phyloP scores from a whole-genome alignment of 805 yeast genomes.

The Starmerella sp. region DNA sequence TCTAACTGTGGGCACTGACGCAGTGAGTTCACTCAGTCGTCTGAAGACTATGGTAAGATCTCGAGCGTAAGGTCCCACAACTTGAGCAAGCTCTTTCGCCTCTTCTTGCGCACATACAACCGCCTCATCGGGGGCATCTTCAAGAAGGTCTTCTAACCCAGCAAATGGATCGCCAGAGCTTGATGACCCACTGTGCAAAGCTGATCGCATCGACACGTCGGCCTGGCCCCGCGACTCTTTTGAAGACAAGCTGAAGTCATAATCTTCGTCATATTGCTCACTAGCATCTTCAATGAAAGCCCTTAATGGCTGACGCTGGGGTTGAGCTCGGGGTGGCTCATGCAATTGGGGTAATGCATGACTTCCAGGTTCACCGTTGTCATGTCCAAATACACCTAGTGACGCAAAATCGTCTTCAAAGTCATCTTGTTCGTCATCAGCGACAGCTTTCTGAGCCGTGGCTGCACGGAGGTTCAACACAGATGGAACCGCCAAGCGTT shows the following conservation, averaged over 20 bases:
- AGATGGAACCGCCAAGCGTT: constrained; percentile 20
- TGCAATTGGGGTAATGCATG: not conserved
- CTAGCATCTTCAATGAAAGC: constrained; percentile 35
- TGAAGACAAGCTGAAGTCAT: constrained; percentile 26
- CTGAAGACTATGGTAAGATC: constrained; percentile 12
- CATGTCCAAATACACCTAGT: constrained; percentile 14
- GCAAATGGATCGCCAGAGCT: constrained; percentile 30
- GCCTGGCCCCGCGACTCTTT: not conserved
- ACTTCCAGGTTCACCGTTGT: not conserved
- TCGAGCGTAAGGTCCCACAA: not conserved
- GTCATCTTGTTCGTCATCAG: constrained; percentile 2
- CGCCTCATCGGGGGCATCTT: constrained; percentile 23
- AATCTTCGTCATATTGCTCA: constrained; percentile 17
- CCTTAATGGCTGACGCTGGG: constrained; percentile 33
- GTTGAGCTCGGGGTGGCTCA: not conserved
- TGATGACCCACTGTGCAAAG: not conserved
- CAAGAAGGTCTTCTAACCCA: constrained; percentile 34
- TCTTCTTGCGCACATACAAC: constrained; percentile 20
- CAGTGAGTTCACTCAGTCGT: constrained; percentile 20
- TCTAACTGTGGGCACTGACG: constrained; percentile 18
- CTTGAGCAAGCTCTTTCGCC: constrained; percentile 14
- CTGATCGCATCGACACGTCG: not conserved
- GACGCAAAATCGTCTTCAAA: constrained; percentile 19
- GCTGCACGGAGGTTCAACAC: constrained; percentile 14
- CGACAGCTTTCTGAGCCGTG: not conserved